Percentiles rank a stretch among this genome's conserved stretches.
These are phyloP conservation scores for Claviceps digitariae DNA, from an alignment of 2,329 filamentous ascomycete species.

Conservation along the genomic window DNA sequence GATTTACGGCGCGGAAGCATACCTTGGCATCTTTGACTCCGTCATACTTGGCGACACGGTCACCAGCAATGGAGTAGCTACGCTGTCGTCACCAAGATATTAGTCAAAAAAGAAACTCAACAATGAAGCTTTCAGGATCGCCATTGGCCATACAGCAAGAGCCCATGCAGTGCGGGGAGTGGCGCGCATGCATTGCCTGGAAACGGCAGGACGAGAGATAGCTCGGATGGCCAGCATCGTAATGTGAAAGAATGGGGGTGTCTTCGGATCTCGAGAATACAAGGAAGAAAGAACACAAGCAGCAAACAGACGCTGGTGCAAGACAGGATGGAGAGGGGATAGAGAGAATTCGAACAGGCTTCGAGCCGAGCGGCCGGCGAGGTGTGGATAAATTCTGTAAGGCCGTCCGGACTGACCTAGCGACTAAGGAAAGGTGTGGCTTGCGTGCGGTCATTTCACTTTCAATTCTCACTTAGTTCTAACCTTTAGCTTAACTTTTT, in stretches of 20 bases:
- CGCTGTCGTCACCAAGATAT: slow-evolving; percentile 31
- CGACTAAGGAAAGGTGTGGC: slow-evolving; percentile 3
- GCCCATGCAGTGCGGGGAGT: slow-evolving; percentile 39
- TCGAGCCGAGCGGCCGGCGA: slow-evolving; percentile 5
- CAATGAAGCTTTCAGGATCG: slow-evolving; percentile 4
- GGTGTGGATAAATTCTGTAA: slow-evolving; percentile 10
- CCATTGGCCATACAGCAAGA: slow-evolving; percentile 19
- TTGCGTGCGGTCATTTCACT: not conserved
- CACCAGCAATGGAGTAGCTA: slow-evolving; percentile 50
- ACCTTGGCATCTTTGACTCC: slow-evolving; percentile 81
- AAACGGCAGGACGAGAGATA: slow-evolving; percentile 54
- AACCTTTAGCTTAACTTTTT: not conserved
- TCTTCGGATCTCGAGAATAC: slow-evolving; percentile 10
- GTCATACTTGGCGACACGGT: slow-evolving; percentile 83
- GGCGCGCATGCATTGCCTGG: slow-evolving; percentile 65
- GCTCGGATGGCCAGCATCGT: slow-evolving; percentile 76
- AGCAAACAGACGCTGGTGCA: slow-evolving; percentile 11
- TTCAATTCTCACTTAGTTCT: not conserved
- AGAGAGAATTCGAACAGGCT: slow-evolving; percentile 1
- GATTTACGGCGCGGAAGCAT: slow-evolving; percentile 25
- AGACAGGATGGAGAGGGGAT: slow-evolving; percentile 7
- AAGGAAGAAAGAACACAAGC: slow-evolving; percentile 10
- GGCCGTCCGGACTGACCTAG: slow-evolving; percentile 5
- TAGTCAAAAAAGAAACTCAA: slow-evolving; percentile 3
- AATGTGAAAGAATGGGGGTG: slow-evolving; percentile 9